A percentile compares a stretch with the other conserved stretches of the same genome.
phyloP scores from a whole-genome alignment of 306 rosid species.

The Malus domestica region DNA sequence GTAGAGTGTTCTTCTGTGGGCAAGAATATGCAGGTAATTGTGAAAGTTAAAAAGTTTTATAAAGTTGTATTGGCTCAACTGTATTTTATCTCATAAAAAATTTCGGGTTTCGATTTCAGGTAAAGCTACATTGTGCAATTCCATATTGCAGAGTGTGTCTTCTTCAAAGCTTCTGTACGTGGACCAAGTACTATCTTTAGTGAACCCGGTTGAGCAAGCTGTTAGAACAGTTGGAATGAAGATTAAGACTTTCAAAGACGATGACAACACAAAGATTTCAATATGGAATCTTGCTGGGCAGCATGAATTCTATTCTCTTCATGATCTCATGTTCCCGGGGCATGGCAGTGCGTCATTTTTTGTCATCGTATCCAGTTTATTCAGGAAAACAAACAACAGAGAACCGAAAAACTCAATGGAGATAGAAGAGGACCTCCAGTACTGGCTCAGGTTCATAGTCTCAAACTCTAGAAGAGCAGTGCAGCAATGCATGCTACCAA shows the following conservation, averaged over 20 bases:
- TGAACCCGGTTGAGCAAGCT: slow-evolving; percentile 82
- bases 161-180: slow-evolving; percentile 56
- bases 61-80: neutral
- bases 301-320: slow-evolving; percentile 82
- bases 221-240: slow-evolving; percentile 71
- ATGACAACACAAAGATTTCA: slow-evolving; percentile 70
- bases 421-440: slow-evolving; percentile 90
- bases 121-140: slow-evolving; percentile 72
- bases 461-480: slow-evolving; percentile 78
- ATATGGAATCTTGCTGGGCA: slow-evolving; percentile 95
- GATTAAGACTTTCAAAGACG: slow-evolving; percentile 76
- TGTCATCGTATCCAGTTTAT: slow-evolving; percentile 62
- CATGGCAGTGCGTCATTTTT: slow-evolving; percentile 86
- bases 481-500: slow-evolving; percentile 82
- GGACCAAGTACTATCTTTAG: slow-evolving; percentile 79
- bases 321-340: slow-evolving; percentile 95
- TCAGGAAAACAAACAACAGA: slow-evolving; percentile 65
- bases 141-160: slow-evolving; percentile 68
- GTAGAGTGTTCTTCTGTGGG: slow-evolving; percentile 89
- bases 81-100: neutral
- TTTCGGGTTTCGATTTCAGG: slow-evolving; percentile 42
- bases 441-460: slow-evolving; percentile 92
- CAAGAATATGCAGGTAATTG: slow-evolving; percentile 77
- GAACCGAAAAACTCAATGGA: slow-evolving; percentile 61
- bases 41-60: neutral